phyloP scores from a whole-genome alignment of 2,329 filamentous ascomycete species.

The Penicillium janthinellum region DNA sequence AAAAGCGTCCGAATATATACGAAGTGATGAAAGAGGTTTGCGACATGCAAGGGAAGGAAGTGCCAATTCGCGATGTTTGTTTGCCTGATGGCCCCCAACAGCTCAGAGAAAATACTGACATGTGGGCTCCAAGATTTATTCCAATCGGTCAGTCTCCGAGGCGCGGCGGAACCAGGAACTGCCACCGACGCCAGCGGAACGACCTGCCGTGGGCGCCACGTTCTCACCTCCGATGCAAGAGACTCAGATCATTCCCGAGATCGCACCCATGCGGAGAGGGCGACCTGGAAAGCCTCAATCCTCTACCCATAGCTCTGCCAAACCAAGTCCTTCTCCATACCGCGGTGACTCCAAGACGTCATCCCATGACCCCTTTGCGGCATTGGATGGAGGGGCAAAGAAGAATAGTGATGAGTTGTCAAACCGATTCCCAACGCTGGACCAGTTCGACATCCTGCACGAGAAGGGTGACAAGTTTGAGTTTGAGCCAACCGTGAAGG shows the following conservation, averaged over 20 bases:
- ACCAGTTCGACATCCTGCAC: conserved; percentile 88
- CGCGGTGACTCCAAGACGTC: conserved; percentile 54
- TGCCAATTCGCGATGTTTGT: conserved; percentile 86
- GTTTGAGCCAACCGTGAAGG: conserved; percentile 64
- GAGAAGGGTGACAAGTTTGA: conserved; percentile 83
- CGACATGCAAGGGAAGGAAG: conserved; percentile 80
- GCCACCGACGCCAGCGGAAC: conserved; percentile 57
- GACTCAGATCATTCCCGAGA: conserved; percentile 76
- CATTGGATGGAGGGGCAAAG: conserved; percentile 70
- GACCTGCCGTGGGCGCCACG: conserved; percentile 73
- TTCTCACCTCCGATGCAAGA: conserved; percentile 75
- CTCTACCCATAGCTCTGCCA: conserved; percentile 52
- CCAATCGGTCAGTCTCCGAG: conserved; percentile 65
- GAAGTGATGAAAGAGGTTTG: conserved; percentile 87
- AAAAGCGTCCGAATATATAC: conserved; percentile 85
- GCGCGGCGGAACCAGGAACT: conserved; percentile 61
- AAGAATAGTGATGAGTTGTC: conserved; percentile 76
- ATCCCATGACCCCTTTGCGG: conserved; percentile 83
- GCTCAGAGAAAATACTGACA: conserved; percentile 13
- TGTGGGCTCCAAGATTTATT: conserved; percentile 63
- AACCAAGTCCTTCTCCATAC: conserved; percentile 68
- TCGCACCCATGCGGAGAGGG: conserved; percentile 91
- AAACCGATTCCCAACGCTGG: conserved; percentile 81
- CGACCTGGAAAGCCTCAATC: conserved; percentile 60
- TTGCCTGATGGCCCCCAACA: neutral